phyloP scores from a whole-genome alignment of 768 basidiomycete genomes.

The Coprinopsis marcescibilis region DNA sequence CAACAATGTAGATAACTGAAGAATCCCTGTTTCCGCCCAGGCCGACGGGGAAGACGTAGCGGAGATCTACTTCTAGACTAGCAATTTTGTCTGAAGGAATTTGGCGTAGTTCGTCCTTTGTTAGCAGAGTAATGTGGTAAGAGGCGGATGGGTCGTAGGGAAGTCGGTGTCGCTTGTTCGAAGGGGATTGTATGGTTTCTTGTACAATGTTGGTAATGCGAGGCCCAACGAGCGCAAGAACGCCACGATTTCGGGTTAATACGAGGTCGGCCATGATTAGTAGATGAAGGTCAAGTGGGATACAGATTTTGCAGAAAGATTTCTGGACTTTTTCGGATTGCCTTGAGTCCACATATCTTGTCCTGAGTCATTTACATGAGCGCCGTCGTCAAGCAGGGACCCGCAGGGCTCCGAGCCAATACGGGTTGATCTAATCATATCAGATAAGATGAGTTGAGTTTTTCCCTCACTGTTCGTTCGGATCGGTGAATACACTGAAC shows the following conservation, averaged over 20 bases:
- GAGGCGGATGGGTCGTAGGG: constrained; percentile 6
- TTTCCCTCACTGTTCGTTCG: no score
- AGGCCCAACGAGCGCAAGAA: constrained; percentile 12
- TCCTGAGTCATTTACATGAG: no score
- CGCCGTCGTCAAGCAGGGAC: no score
- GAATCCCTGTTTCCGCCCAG: constrained; percentile 29
- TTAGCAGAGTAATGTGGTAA: constrained; percentile 37
- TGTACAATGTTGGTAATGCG: constrained; percentile 9
- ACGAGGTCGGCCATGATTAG: neutral
- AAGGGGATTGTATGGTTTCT: neutral
- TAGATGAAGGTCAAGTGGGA: neutral
- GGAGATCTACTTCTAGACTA: constrained; percentile 19
- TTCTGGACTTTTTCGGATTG: no score
- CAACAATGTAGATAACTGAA: constrained; percentile 40
- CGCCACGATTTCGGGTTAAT: constrained; percentile 12
- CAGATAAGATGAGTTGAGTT: no score
- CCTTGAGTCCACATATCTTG: no score
- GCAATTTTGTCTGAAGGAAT: constrained; percentile 19
- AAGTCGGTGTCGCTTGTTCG: neutral
- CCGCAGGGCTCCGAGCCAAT: neutral
- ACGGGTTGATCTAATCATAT: neutral
- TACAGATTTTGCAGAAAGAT: neutral
- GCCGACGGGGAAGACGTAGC: constrained; percentile 32
- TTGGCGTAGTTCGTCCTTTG: constrained; percentile 32
- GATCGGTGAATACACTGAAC: no score